Percentiles rank a stretch among this genome's conserved stretches.
phyloP scores from a whole-genome alignment of 2,329 filamentous ascomycete species.

The Neonectria neomacrospora region DNA sequence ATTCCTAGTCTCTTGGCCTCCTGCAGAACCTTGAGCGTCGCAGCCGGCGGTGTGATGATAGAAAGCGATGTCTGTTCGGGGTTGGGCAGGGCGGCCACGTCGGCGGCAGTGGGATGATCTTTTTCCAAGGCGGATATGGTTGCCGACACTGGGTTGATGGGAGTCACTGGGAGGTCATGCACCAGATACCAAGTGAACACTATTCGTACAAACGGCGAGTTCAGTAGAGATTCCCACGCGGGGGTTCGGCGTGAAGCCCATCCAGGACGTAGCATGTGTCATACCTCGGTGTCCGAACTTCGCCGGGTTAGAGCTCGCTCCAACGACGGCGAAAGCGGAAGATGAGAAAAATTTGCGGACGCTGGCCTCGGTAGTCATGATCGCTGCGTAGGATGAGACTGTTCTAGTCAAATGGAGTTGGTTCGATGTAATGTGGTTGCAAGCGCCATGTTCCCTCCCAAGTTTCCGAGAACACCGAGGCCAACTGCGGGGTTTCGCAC shows the following conservation, averaged over 20 bases:
- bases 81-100: slow-evolving; percentile 71
- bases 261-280: slow-evolving; percentile 29
- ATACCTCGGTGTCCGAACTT: slow-evolving; percentile 92
- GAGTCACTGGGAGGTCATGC: slow-evolving; percentile 80
- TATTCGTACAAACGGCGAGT: slow-evolving; percentile 49
- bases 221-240: slow-evolving; percentile 3
- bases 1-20: slow-evolving; percentile 82
- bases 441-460: slow-evolving; percentile 17
- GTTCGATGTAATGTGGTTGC: slow-evolving; percentile 15
- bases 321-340: slow-evolving; percentile 85
- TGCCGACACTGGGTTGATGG: slow-evolving; percentile 80
- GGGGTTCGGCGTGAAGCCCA: not conserved
- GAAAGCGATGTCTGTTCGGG: slow-evolving; percentile 80
- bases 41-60: slow-evolving; percentile 85
- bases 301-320: slow-evolving; percentile 83
- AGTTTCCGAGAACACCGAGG: slow-evolving; percentile 30
- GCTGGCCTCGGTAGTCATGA: slow-evolving; percentile 74
- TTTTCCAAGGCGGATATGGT: slow-evolving; percentile 70
- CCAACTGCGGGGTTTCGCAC: slow-evolving; percentile 37
- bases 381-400: slow-evolving; percentile 32
- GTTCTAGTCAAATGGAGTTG: not conserved
- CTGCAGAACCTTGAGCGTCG: slow-evolving; percentile 78
- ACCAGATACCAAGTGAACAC: slow-evolving; percentile 91
- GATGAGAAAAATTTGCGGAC: slow-evolving; percentile 84
- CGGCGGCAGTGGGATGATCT: slow-evolving; percentile 72